Conservation (phyloP, 2,329 filamentous ascomycete species). For the Colletotrichum melonis region DNA sequence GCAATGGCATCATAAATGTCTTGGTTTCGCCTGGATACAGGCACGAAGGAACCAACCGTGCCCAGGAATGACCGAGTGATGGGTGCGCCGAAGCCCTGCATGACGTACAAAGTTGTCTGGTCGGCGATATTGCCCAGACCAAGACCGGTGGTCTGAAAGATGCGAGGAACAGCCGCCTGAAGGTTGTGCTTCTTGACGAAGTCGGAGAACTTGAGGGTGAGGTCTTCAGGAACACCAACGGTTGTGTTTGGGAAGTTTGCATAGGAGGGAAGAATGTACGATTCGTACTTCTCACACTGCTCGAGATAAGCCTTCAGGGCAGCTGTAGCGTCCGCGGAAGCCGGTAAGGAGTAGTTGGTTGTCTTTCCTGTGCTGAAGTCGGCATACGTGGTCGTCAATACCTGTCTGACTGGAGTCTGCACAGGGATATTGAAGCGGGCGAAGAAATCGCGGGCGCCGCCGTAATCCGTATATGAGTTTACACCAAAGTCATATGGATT, state of each 20-base stretch:
- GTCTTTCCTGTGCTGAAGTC: constrained; percentile 50
- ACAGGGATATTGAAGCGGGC: constrained; percentile 52
- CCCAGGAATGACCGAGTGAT: constrained; percentile 48
- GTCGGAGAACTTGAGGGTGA: constrained; percentile 46
- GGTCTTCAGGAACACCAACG: constrained; percentile 40
- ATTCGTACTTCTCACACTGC: constrained; percentile 44
- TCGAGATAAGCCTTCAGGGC: constrained; percentile 44
- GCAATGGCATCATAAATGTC: constrained; percentile 53
- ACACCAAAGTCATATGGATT: constrained; percentile 49
- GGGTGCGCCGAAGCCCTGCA: constrained; percentile 53
- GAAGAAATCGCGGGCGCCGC: constrained; percentile 56
- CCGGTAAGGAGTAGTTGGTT: constrained; percentile 42
- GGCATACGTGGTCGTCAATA: constrained; percentile 46
- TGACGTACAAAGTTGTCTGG: constrained; percentile 56
- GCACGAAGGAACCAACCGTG: constrained; percentile 43
- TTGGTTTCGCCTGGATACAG: constrained; percentile 49
- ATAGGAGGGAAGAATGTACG: constrained; percentile 47
- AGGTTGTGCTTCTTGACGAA: constrained; percentile 60
- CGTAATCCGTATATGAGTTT: constrained; percentile 50
- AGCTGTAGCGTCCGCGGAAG: constrained; percentile 36
- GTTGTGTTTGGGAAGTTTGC: constrained; percentile 54
- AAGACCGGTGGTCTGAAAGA: constrained; percentile 53
- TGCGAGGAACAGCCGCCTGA: constrained; percentile 50
- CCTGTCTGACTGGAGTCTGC: constrained; percentile 38
- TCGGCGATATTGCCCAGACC: constrained; percentile 57